phyloP scores from a whole-genome alignment of 306 rosid species.

The Alnus rubra region DNA sequence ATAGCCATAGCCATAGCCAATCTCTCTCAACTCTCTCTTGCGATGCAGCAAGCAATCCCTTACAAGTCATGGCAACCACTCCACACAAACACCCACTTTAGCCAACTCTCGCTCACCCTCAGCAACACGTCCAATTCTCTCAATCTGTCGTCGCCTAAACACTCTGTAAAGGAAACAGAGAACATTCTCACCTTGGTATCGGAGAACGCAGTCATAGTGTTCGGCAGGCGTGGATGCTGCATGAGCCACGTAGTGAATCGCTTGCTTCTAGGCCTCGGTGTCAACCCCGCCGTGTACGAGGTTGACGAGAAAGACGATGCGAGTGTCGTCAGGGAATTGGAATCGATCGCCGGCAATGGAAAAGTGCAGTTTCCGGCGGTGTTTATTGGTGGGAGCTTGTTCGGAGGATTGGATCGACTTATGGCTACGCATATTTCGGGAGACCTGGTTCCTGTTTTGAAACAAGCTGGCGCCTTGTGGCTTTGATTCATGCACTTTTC shows the following conservation, averaged over 20 bases:
- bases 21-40: background rate
- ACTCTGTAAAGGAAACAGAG: background rate
- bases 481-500: conserved; percentile 35
- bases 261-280: conserved; percentile 57
- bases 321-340: conserved; percentile 36
- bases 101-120: background rate
- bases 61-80: conserved; percentile 52
- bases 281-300: conserved; percentile 56
- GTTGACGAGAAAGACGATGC: conserved; percentile 55
- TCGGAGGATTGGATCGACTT: conserved; percentile 64
- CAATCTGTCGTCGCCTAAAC: background rate
- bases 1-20: no score
- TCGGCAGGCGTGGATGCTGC: conserved; percentile 56
- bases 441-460: conserved; percentile 61
- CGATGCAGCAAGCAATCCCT: conserved; percentile 78
- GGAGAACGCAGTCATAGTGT: conserved; percentile 56
- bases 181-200: conserved; percentile 35
- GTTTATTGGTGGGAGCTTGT: conserved; percentile 57
- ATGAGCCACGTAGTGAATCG: conserved; percentile 68
- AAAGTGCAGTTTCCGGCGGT: conserved; percentile 57
- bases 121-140: background rate
- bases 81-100: conserved; percentile 22
- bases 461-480: conserved; percentile 69
- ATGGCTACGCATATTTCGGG: conserved; percentile 76
- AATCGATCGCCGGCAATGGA: no score